These are phyloP conservation scores for Nigrograna mackinnonii DNA, from an alignment of 2,329 filamentous ascomycete genomes.

Conservation along the genomic window DNA sequence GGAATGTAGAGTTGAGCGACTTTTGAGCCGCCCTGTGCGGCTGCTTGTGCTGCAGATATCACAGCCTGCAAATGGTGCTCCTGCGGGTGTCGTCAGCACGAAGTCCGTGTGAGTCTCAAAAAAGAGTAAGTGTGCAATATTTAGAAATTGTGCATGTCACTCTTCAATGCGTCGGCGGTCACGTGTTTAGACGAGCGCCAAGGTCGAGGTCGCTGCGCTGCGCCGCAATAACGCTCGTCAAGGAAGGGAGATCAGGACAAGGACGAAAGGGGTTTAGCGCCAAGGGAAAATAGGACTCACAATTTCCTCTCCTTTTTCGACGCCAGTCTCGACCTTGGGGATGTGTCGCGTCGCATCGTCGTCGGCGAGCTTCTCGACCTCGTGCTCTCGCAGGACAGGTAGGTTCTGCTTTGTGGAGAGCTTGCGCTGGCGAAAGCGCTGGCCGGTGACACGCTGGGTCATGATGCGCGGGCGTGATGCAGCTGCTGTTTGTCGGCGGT, in stretches of 20 bases:
- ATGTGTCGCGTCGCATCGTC: constrained; percentile 80
- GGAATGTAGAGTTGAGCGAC: constrained; percentile 68
- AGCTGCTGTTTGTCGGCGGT: too few species aligned
- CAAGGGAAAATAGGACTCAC: constrained; percentile 62
- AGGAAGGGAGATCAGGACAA: constrained; percentile 11
- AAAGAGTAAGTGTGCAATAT: too few species aligned
- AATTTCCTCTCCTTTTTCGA: constrained; percentile 96
- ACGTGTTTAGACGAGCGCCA: too few species aligned
- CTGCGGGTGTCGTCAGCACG: too few species aligned
- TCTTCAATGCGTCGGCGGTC: too few species aligned
- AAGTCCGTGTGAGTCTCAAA: too few species aligned
- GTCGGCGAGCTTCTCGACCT: constrained; percentile 86
- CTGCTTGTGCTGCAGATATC: constrained; percentile 65
- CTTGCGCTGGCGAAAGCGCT: constrained; percentile 84
- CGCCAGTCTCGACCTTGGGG: constrained; percentile 88
- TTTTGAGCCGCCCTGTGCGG: constrained; percentile 60
- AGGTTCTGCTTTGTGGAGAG: constrained; percentile 88
- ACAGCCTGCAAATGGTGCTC: constrained; percentile 95
- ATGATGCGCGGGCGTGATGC: constrained; percentile 22
- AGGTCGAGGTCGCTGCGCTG: too few species aligned
- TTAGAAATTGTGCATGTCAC: too few species aligned
- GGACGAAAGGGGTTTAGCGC: constrained; percentile 34
- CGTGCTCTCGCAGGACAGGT: constrained; percentile 83
- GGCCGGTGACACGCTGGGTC: constrained; percentile 40
- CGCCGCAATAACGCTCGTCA: too few species aligned